These are phyloP conservation scores for Aspergillus carbonarius DNA, from an alignment of 2,329 filamentous ascomycete genomes.

Conservation along the genomic window DNA sequence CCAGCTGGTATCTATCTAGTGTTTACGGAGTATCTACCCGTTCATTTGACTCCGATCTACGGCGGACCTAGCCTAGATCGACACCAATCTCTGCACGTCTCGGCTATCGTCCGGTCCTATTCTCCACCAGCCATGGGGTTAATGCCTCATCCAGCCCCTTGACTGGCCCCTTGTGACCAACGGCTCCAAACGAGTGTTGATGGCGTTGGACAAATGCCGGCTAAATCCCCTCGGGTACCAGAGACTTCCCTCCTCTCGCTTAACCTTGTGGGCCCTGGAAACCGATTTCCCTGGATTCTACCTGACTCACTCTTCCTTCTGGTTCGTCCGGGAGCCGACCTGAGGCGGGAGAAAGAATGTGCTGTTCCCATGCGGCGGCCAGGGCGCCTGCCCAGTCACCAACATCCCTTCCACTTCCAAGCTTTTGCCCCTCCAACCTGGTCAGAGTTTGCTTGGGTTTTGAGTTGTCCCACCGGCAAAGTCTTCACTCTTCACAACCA, in stretches of 20 bases:
- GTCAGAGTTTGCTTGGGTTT: neutral
- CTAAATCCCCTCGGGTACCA: slow-evolving; percentile 1
- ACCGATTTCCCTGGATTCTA: neutral
- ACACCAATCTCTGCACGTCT: neutral
- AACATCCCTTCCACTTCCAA: neutral
- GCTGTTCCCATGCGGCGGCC: neutral
- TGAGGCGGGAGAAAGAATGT: neutral
- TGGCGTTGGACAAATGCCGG: slow-evolving; percentile 1
- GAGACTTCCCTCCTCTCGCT: neutral
- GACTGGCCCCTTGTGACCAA: neutral
- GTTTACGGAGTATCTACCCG: too few species aligned
- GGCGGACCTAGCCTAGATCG: neutral
- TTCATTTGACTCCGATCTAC: neutral
- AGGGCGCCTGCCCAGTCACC: neutral
- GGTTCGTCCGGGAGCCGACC: slow-evolving; percentile 2
- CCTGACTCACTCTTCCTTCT: neutral
- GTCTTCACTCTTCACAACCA: slow-evolving; percentile 5
- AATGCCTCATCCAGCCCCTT: slow-evolving; percentile 3
- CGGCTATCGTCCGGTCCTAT: neutral
- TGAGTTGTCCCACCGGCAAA: slow-evolving; percentile 10
- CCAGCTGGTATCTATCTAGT: too few species aligned
- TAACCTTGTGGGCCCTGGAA: slow-evolving; percentile 3
- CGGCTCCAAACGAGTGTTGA: too few species aligned
- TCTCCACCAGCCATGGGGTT: neutral
- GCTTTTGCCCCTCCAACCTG: neutral